phyloP scores from a whole-genome alignment of 1,284 basidiomycete species.

The Bothia castanella region DNA sequence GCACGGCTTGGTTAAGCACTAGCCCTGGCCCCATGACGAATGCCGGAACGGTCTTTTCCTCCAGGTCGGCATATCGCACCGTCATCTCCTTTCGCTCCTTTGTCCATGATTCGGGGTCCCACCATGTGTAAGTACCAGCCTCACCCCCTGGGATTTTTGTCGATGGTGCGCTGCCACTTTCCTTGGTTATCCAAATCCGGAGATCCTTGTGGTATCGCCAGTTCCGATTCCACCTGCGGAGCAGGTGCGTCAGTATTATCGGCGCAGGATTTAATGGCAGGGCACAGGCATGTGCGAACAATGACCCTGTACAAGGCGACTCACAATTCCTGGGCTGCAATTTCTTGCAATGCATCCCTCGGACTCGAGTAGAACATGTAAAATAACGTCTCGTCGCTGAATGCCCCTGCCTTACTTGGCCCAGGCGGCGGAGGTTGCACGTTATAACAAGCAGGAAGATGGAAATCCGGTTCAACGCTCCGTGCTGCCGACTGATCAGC shows the following conservation, averaged over 20 bases:
- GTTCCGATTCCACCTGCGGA: constrained; percentile 82
- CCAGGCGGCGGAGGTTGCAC: constrained; percentile 90
- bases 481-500: constrained; percentile 82
- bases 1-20: constrained; percentile 37
- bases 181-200: constrained; percentile 94
- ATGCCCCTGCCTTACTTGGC: constrained; percentile 81
- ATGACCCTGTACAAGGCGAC: constrained; percentile 32
- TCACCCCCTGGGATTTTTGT: constrained; percentile 90
- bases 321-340: constrained; percentile 93
- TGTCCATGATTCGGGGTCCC: constrained; percentile 87
- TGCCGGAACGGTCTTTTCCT: constrained; percentile 74
- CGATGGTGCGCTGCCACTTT: constrained; percentile 76
- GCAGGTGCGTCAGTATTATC: constrained; percentile 8
- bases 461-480: constrained; percentile 86
- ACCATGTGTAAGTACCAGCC: constrained; percentile 86
- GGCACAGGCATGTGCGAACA: constrained; percentile 2
- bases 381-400: constrained; percentile 96
- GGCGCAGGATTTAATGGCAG: background rate
- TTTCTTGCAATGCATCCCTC: constrained; percentile 89
- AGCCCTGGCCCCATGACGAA: constrained; percentile 56
- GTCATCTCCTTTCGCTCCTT: constrained; percentile 86
- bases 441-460: constrained; percentile 90
- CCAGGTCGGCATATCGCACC: constrained; percentile 80
- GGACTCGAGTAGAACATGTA: constrained; percentile 98
- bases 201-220: constrained; percentile 98